Conservation (phyloP, 2,329 filamentous ascomycete genomes). For the Emergomyces africanus region DNA sequence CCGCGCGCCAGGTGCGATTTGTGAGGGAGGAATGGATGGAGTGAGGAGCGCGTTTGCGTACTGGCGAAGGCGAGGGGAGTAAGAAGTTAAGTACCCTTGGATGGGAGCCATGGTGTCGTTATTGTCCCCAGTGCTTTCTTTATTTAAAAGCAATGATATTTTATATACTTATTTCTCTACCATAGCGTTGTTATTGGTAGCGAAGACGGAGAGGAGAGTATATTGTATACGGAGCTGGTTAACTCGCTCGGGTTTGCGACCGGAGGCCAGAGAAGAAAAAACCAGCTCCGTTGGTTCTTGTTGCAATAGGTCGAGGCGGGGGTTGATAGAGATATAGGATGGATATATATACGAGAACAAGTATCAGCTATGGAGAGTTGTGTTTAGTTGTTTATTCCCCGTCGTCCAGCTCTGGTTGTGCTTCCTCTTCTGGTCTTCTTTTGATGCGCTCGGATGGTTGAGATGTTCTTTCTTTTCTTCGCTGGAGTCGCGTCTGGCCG, state of each 20-base stretch:
- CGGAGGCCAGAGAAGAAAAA: neutral
- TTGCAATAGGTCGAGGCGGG: neutral
- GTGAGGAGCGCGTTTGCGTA: conserved; percentile 89
- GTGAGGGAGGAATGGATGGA: conserved; percentile 61
- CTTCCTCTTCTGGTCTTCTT: neutral
- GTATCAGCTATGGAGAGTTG: neutral
- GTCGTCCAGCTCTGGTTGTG: neutral
- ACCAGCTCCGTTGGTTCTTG: neutral
- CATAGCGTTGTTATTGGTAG: neutral
- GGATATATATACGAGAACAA: neutral
- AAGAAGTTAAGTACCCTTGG: conserved; percentile 81
- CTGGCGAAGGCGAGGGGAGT: conserved; percentile 76
- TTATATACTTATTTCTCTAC: neutral
- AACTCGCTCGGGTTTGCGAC: neutral
- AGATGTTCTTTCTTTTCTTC: neutral
- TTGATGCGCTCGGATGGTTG: neutral
- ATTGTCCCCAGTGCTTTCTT: neutral
- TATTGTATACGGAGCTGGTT: neutral
- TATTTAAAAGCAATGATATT: neutral
- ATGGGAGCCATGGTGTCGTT: conserved; percentile 7
- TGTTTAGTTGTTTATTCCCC: neutral
- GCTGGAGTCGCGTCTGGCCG: neutral
- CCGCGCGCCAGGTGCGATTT: conserved; percentile 54
- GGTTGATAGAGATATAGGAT: neutral
- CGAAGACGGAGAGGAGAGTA: neutral